These are phyloP conservation scores for Batkoa obscura DNA, from an alignment of 371 early-diverging fungal species.

Conservation along the genomic window DNA sequence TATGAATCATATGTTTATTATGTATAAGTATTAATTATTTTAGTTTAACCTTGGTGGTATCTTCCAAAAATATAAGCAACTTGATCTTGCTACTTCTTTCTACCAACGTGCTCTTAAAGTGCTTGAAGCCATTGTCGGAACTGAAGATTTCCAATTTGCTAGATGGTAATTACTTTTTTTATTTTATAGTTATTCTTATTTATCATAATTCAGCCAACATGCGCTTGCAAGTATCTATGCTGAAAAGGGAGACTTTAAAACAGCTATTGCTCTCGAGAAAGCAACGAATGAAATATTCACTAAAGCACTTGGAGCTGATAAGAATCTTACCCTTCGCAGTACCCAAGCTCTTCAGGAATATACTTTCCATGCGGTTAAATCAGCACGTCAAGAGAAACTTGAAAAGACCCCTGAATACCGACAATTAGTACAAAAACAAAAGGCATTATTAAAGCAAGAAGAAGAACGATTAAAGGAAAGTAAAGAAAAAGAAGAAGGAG, in stretches of 20 bases:
- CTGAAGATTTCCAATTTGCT: conserved; percentile 51
- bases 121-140: conserved; percentile 47
- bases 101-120: conserved; percentile 50
- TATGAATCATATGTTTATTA: conserved; percentile 15
- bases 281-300: conserved; percentile 44
- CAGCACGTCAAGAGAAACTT: conserved; percentile 14
- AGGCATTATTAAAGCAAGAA: neutral
- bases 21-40: neutral
- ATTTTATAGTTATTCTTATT: neutral
- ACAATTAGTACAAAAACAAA: neutral
- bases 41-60: neutral
- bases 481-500: conserved; percentile 5
- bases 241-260: conserved; percentile 49
- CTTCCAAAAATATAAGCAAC: neutral
- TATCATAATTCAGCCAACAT: conserved; percentile 15
- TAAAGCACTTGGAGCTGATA: conserved; percentile 45
- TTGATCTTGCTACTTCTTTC: conserved; percentile 22
- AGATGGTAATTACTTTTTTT: too few relatives aligned
- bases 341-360: conserved; percentile 51
- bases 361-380: conserved; percentile 28
- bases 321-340: conserved; percentile 50
- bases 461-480: neutral
- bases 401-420: neutral
- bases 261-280: conserved; percentile 52
- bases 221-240: conserved; percentile 59